phyloP scores from a whole-genome alignment of 257 asterid genomes.

The Solanum habrochaites region DNA sequence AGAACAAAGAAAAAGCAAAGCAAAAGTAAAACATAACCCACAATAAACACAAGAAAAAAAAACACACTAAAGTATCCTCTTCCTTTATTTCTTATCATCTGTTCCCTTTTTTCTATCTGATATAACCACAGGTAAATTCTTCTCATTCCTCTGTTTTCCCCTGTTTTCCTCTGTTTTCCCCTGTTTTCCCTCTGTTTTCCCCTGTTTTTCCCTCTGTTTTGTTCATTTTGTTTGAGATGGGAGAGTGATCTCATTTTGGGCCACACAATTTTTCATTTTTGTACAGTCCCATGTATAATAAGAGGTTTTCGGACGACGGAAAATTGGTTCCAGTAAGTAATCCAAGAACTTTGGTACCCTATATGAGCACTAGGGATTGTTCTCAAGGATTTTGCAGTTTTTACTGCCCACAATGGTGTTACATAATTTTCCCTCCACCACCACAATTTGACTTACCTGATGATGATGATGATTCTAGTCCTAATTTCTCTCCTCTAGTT shows the following conservation, averaged over 20 bases:
- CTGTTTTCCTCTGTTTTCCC: background rate
- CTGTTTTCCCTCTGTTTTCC: background rate
- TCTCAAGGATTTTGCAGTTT: conserved; percentile 43
- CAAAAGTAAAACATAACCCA: background rate
- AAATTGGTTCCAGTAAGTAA: conserved; percentile 9
- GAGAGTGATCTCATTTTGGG: background rate
- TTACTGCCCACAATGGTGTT: conserved; percentile 52
- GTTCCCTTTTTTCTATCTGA: background rate
- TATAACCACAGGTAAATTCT: background rate
- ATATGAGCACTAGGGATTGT: conserved; percentile 35
- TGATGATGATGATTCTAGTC: conserved; percentile 7
- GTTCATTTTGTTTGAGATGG: background rate
- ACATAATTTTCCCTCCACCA: conserved; percentile 43
- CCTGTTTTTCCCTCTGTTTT: background rate
- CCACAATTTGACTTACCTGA: conserved; percentile 21
- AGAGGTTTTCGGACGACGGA: background rate
- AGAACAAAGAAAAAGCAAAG: background rate
- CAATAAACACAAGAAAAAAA: background rate
- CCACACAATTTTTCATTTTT: background rate
- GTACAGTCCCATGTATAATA: background rate
- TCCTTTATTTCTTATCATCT: background rate
- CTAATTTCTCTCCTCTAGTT: conserved; percentile 28
- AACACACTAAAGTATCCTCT: background rate
- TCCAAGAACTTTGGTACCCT: conserved; percentile 31
- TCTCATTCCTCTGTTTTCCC: background rate